Evolutionary conservation across 163 green algal species (phyloP).

Genomic region (Chlamydomonas reinhardtii): DNA sequence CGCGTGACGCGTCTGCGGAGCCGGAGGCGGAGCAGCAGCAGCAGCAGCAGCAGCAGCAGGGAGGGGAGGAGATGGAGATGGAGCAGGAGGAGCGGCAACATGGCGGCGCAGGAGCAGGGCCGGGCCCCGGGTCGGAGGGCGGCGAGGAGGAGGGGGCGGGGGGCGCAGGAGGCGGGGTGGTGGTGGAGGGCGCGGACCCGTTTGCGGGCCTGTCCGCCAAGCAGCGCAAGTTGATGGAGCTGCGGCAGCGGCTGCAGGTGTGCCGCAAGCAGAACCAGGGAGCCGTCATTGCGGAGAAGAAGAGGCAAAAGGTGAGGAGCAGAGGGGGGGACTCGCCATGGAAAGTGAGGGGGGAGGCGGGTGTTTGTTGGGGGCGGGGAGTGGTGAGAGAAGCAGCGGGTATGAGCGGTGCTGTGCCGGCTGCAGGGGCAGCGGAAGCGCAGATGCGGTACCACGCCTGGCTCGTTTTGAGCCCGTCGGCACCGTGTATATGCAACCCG

Average conservation of each 20-base stretch:
- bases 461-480: too few relatives aligned
- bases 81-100: not conserved
- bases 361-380: too few relatives aligned
- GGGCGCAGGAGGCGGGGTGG: slow-evolving; percentile 33
- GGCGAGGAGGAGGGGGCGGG: slow-evolving; percentile 47
- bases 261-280: slow-evolving; percentile 91
- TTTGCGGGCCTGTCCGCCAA: slow-evolving; percentile 74
- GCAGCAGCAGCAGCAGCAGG: slow-evolving; percentile 12
- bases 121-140: not conserved
- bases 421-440: too few relatives aligned
- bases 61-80: not conserved
- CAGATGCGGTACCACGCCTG: too few relatives aligned
- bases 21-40: too few relatives aligned
- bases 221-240: slow-evolving; percentile 88
- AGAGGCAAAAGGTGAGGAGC: slow-evolving; percentile 68
- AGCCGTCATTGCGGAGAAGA: slow-evolving; percentile 91
- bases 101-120: not conserved
- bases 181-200: slow-evolving; percentile 63
- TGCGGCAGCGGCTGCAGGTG: slow-evolving; percentile 84
- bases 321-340: not conserved
- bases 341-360: not conserved
- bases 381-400: not conserved
- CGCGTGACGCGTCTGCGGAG: too few relatives aligned
- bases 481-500: too few relatives aligned
- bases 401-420: too few relatives aligned